Conservation (phyloP, 345 rosid genomes). For the Syzygium aromaticum region DNA sequence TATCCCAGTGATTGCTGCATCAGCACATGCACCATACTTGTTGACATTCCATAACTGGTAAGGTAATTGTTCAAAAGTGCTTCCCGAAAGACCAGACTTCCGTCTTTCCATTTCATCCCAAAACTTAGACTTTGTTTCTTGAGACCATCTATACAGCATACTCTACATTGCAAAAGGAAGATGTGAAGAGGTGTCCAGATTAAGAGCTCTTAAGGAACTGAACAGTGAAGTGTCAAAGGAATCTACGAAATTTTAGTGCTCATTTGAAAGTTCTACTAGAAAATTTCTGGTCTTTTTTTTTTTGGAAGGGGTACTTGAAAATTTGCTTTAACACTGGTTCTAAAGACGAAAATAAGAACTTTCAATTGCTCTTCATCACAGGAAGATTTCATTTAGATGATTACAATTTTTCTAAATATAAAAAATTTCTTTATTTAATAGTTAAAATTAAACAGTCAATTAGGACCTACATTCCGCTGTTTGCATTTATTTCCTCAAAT, state of each 20-base stretch:
- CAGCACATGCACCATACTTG: constrained; percentile 71
- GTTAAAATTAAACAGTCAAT: neutral
- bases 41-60: constrained; percentile 86
- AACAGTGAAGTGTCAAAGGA: neutral
- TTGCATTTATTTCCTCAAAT: neutral
- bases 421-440: neutral
- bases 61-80: constrained; percentile 39
- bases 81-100: constrained; percentile 33
- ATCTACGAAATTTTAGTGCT: neutral
- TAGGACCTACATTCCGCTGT: neutral
- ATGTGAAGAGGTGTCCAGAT: neutral
- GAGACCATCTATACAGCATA: constrained; percentile 58
- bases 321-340: neutral
- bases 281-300: neutral
- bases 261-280: neutral
- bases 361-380: neutral
- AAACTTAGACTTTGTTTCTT: constrained; percentile 49
- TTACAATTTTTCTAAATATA: neutral
- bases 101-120: constrained; percentile 58
- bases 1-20: constrained; percentile 83
- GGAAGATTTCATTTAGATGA: neutral
- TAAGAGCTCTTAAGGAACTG: neutral
- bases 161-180: constrained; percentile 26
- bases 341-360: neutral
- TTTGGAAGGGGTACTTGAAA: neutral